Evolutionary conservation across 192 early-diverging fungal genomes (phyloP).

Genomic region (Coemansia sp.): DNA sequence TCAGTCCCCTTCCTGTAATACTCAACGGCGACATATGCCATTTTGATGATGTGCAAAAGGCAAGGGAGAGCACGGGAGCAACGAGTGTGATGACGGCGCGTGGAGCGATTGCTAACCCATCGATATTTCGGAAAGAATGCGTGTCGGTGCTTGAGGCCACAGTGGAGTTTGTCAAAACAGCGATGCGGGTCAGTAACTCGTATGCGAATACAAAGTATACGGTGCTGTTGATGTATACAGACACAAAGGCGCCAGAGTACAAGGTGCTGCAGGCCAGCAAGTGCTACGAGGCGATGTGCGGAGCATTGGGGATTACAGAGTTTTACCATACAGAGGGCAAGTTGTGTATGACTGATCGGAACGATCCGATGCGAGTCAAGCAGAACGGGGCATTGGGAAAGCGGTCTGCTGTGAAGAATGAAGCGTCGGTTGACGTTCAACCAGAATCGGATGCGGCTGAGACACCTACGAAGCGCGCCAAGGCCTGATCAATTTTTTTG

Average conservation of each 20-base stretch:
- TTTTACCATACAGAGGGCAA: conserved; percentile 30
- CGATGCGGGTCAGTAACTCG: conserved; percentile 66
- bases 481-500: neutral
- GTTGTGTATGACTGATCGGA: conserved; percentile 5
- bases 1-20: conserved; percentile 77
- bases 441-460: neutral
- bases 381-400: neutral
- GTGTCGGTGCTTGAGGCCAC: conserved; percentile 56
- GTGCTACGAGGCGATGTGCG: conserved; percentile 57
- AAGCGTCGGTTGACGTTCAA: neutral
- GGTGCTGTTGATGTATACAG: conserved; percentile 78
- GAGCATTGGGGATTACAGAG: conserved; percentile 38
- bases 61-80: conserved; percentile 59
- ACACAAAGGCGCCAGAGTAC: conserved; percentile 57
- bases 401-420: neutral
- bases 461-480: conserved; percentile 1
- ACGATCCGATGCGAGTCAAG: conserved; percentile 5
- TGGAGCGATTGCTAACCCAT: conserved; percentile 80
- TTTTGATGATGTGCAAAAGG: conserved; percentile 59
- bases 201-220: conserved; percentile 91
- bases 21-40: conserved; percentile 89
- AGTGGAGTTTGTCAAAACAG: conserved; percentile 64
- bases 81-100: conserved; percentile 89
- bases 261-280: conserved; percentile 50
- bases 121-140: conserved; percentile 77